Percentiles rank a stretch among this genome's conserved stretches.
Evolutionary conservation across 208 protist species (phyloP).

Genomic region (Trichomonas tenax): DNA sequence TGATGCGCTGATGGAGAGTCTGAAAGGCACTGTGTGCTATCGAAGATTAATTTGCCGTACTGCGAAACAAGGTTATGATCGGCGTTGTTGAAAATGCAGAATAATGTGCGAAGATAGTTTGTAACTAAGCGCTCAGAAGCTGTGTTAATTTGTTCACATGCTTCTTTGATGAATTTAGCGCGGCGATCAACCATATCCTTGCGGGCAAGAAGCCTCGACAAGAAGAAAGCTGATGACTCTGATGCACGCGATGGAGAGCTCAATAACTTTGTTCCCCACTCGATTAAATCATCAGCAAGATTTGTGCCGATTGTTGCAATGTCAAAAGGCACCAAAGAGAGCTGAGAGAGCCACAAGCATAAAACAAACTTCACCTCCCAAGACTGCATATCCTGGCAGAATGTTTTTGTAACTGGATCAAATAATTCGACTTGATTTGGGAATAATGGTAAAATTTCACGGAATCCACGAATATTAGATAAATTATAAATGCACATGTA

Average conservation of each 20-base stretch:
- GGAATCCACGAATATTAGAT: constrained; percentile 10
- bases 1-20: not conserved
- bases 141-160: not conserved
- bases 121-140: not conserved
- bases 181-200: not conserved
- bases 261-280: not conserved
- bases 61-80: not conserved
- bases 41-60: not conserved
- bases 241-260: not conserved
- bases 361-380: not conserved
- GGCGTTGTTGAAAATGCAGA: not conserved
- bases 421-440: constrained; percentile 2
- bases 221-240: not conserved
- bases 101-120: not conserved
- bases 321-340: not conserved
- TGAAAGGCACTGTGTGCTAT: not conserved
- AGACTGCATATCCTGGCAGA: not conserved
- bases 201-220: not conserved
- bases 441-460: not conserved
- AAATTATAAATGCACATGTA: not conserved
- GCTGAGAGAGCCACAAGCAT: not conserved
- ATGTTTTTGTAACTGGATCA: not conserved
- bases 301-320: not conserved
- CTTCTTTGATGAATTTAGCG: not conserved
- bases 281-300: not conserved